phyloP scores from a whole-genome alignment of 2,329 filamentous ascomycete genomes.

The Paracoccidioides brasiliensis region DNA sequence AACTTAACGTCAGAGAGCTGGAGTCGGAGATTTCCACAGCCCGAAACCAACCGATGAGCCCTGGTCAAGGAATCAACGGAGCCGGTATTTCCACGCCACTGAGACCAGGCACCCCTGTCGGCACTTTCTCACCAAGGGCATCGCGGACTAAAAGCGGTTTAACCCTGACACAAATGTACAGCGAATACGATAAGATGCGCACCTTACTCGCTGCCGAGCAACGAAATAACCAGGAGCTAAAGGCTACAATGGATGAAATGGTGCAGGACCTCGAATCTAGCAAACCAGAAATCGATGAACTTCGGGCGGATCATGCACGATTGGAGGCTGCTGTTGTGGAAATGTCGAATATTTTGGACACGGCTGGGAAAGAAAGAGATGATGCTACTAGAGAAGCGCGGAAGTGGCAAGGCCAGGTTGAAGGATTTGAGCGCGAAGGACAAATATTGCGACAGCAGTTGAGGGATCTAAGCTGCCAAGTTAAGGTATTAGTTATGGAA shows the following conservation, averaged over 20 bases:
- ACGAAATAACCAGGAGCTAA: conserved; percentile 59
- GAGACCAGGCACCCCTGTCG: conserved; percentile 37
- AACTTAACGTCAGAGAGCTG: conserved; percentile 48
- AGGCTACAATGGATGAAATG: conserved; percentile 70
- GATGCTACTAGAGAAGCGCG: conserved; percentile 62
- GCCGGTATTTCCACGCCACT: conserved; percentile 35
- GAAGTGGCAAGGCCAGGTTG: conserved; percentile 62
- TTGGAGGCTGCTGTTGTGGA: conserved; percentile 70
- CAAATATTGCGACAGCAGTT: conserved; percentile 75
- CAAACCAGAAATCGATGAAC: conserved; percentile 75
- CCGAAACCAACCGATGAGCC: conserved; percentile 39
- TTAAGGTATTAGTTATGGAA: conserved; percentile 83
- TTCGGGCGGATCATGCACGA: conserved; percentile 66
- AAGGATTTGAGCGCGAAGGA: conserved; percentile 49
- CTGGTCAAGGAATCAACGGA: conserved; percentile 40
- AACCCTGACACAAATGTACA: conserved; percentile 50
- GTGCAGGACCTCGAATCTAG: conserved; percentile 73
- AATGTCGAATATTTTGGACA: conserved; percentile 71
- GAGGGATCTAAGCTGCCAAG: conserved; percentile 76
- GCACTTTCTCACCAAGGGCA: conserved; percentile 41
- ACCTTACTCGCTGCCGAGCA: conserved; percentile 62
- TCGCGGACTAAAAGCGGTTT: conserved; percentile 42
- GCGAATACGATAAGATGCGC: conserved; percentile 48
- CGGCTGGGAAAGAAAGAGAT: conserved; percentile 70
- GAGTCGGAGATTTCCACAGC: conserved; percentile 39